phyloP scores from a whole-genome alignment of 768 basidiomycete genomes.

The Udeniomyces megalosporus region DNA sequence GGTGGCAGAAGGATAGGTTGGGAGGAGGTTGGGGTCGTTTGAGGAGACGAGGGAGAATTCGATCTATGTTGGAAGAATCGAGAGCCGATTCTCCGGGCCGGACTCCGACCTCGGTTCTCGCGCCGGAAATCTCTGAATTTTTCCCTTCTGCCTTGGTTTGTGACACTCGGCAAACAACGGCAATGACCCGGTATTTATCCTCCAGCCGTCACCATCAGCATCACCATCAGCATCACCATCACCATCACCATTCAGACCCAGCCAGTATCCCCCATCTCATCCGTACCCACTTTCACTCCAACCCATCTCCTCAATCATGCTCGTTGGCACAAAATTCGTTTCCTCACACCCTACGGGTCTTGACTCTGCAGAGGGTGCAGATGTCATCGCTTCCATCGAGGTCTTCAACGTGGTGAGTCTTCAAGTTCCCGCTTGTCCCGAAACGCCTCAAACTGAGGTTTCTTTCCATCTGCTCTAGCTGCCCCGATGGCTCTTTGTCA shows the following conservation, averaged over 20 bases:
- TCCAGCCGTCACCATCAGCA: neutral
- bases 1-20: conserved; percentile 39
- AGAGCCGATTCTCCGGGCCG: neutral
- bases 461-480: no score
- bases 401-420: conserved; percentile 47
- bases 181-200: neutral
- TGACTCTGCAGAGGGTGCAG: conserved; percentile 4
- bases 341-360: conserved; percentile 10
- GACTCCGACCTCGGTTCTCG: neutral
- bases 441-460: no score
- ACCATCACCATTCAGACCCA: no score
- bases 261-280: no score
- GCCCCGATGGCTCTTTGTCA: conserved; percentile 43
- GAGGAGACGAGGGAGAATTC: neutral
- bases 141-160: no score
- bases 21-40: conserved; percentile 20
- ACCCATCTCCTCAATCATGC: neutral
- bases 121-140: neutral
- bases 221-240: neutral
- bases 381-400: conserved; percentile 26
- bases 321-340: conserved; percentile 3
- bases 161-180: neutral
- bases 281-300: neutral
- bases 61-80: neutral
- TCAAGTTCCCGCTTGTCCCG: neutral